Base-by-base conservation (phyloP, 1,284 basidiomycete species). In the Farysia itapuensis region DNA sequence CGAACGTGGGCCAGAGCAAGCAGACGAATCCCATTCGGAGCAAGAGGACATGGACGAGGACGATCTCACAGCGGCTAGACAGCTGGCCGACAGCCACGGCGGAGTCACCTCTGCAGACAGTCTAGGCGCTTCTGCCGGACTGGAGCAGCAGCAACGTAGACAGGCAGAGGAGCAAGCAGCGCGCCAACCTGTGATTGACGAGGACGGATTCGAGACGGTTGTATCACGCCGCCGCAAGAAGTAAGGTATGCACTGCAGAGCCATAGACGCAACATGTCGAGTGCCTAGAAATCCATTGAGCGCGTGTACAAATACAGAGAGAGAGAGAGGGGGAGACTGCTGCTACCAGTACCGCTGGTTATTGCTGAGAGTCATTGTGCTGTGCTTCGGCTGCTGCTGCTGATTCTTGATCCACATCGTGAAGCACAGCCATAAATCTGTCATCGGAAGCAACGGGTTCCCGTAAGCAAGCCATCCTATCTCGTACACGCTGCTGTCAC, bases 171-270 rank as follows among this genome's bases (percentile, higher is more conserved):
- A 16, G 39, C 54, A 33, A 33, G 11, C 12, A 14, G 11, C 31
- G 8, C 9, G 31, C 9, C 31, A 9, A 9, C 69, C 69, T 2
- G 44, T 63, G 24, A 39, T 71, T 4, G 69, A 71, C 21, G 64
- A 71, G 39, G 69, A 71, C 33, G 69, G 69, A 6, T 71, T 71
- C 39, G 66, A 66, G 37, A 74, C 68, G 8, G 72, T 75, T n/a
- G 61, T 51, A 20, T 46, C 56, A 5, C 56, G 64, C 18, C 57
- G 66, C 18, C 63, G 63, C 4, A 53, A 52, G 25, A 66, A 66
- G 49, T 54, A 34, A 33, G 26, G n/a, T 28, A n/a, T n/a, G n/a
- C n/a, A n/a, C n/a, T n/a, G n/a, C n/a, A n/a, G n/a, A n/a, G n/a
- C n/a, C n/a, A n/a, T n/a, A n/a, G n/a, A n/a, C n/a, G n/a, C n/a